Conservation (phyloP, 1,284 basidiomycete species). For the Trichosporon coremiiforme region DNA sequence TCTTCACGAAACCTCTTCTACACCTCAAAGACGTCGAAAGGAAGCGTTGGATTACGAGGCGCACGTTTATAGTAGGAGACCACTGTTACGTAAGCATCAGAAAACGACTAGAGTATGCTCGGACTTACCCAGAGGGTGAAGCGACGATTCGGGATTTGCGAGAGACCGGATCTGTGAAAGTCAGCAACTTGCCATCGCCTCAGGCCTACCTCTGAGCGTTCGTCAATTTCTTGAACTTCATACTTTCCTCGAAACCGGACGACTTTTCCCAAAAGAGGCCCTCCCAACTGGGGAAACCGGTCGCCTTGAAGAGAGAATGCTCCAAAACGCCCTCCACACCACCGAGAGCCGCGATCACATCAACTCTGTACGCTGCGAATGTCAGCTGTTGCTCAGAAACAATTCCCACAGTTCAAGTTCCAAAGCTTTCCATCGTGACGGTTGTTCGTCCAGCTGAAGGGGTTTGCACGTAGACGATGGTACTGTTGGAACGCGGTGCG, state of each 20-base stretch:
- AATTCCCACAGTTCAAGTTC: constrained; percentile 74
- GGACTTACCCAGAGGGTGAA: constrained; percentile 77
- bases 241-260: too few relatives aligned
- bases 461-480: constrained; percentile 76
- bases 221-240: too few relatives aligned
- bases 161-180: constrained; percentile 59
- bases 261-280: too few relatives aligned
- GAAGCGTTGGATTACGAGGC: too few relatives aligned
- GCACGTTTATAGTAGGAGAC: constrained; percentile 69
- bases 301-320: constrained; percentile 97
- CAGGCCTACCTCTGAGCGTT: too few relatives aligned
- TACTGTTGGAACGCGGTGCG: constrained; percentile 98
- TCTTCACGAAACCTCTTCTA: too few relatives aligned
- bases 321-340: constrained; percentile 85
- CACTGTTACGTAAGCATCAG: not conserved
- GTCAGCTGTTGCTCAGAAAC: too few relatives aligned
- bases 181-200: not conserved
- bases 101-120: too few relatives aligned
- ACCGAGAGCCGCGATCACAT: constrained; percentile 97
- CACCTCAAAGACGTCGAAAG: too few relatives aligned
- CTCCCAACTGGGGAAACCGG: constrained; percentile 62
- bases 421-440: constrained; percentile 97
- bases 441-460: constrained; percentile 98
- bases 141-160: constrained; percentile 96
- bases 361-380: constrained; percentile 73